Base-by-base conservation (phyloP, 495 filamentous ascomycete species). In the Hypoxylon crocopeplum region DNA sequence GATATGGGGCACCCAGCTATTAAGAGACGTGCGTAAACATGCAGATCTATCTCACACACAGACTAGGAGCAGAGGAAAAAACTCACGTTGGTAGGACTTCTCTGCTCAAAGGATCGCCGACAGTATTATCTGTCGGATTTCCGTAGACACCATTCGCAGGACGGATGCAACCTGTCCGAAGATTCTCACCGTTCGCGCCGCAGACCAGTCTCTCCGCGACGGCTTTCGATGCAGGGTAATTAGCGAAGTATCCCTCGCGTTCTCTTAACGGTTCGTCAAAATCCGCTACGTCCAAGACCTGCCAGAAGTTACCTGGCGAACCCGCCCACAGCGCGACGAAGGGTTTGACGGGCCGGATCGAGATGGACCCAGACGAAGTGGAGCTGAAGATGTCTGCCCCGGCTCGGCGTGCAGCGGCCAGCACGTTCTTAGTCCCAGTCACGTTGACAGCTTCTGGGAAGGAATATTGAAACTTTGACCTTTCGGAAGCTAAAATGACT, bases 101-200 rank as follows among this genome's bases (percentile, higher is more conserved):
- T 46, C 73, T 73, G 47, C 65, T 62, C 16, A 75, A 42, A 22
- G 72, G 66, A 0, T 77, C 78, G 1, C 76, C 75, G 21, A 86
- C 65, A 0, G 78, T 80, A 24, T 76, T 76, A 58, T 83, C 79
- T 5, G 70, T 80, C 1, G 81, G 81, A 45, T 83, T 76, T 11
- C 83, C 83, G 55, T 85, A 84, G 21, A 86, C 79, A 5, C 82
- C 82, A 65, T 86, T 84, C 5, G 81, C 76, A 2, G 83, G 82
- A 7, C 83, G 72, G 50, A 86, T 84, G 56, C 79, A 79, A 15
- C 83, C 83, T 0, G 83, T 84, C 4, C 81, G 75, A 39, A 86
- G 76, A 1, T 66, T 13, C 22, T 67, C 62, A 12, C 69, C 42
- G 45, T 83, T 78, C 1, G 79, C 77, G 3, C 48, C 69, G 25